Percentiles rank a stretch among this genome's conserved stretches.
Evolutionary conservation across 805 yeast species (phyloP).

Genomic region (Candida anglica): DNA sequence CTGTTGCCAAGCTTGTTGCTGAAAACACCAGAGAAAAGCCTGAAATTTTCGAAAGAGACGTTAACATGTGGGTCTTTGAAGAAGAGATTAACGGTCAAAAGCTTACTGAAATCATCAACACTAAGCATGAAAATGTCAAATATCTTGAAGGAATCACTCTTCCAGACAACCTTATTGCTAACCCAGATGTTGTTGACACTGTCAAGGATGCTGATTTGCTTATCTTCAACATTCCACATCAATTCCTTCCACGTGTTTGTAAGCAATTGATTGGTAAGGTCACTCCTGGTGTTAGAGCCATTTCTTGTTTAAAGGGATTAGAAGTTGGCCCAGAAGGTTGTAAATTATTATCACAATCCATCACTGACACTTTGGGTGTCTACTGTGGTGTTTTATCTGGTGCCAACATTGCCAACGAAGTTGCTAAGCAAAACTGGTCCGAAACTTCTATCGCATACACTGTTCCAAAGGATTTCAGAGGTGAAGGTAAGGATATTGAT

Average conservation of each 20-base stretch:
- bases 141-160: slow-evolving; percentile 40
- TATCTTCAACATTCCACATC: slow-evolving; percentile 45
- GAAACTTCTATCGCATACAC: slow-evolving; percentile 44
- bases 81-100: slow-evolving; percentile 38
- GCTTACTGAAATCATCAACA: slow-evolving; percentile 41
- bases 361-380: slow-evolving; percentile 40
- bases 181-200: slow-evolving; percentile 34
- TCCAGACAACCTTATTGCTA: slow-evolving; percentile 38
- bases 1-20: slow-evolving; percentile 42
- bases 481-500: slow-evolving; percentile 40
- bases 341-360: slow-evolving; percentile 40
- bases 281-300: slow-evolving; percentile 35
- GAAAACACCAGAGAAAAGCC: slow-evolving; percentile 40
- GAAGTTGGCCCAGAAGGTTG: slow-evolving; percentile 42
- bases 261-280: slow-evolving; percentile 37
- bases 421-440: slow-evolving; percentile 44
- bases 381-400: slow-evolving; percentile 45
- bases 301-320: slow-evolving; percentile 44
- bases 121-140: slow-evolving; percentile 41
- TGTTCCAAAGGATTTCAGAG: slow-evolving; percentile 34
- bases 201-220: slow-evolving; percentile 40
- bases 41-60: slow-evolving; percentile 31
- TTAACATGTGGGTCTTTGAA: slow-evolving; percentile 45
- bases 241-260: slow-evolving; percentile 37
- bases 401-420: slow-evolving; percentile 46